phyloP scores from a whole-genome alignment of 345 rosid genomes.

The Arabidopsis suecica region DNA sequence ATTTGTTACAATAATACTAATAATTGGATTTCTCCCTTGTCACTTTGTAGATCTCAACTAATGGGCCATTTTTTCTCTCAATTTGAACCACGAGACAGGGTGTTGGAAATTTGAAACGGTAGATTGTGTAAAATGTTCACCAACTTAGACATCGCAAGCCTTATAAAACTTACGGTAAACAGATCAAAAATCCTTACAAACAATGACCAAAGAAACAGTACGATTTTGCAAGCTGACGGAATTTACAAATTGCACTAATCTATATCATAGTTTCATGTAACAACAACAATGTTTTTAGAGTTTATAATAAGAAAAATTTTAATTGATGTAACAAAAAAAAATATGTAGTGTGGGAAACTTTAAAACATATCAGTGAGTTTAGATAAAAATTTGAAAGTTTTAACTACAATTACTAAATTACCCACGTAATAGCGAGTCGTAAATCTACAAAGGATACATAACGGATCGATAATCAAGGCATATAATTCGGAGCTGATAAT shows the following conservation, averaged over 20 bases:
- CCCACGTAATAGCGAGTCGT: background rate
- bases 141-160: background rate
- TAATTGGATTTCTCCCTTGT: conserved; percentile 2
- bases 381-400: background rate
- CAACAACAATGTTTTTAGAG: too few relatives aligned
- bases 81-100: background rate
- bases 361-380: background rate
- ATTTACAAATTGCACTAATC: background rate
- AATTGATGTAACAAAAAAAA: too few relatives aligned
- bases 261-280: background rate
- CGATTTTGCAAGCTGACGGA: too few relatives aligned
- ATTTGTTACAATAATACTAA: conserved; percentile 12
- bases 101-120: background rate
- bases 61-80: background rate
- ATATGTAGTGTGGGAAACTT: too few relatives aligned
- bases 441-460: background rate
- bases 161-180: too few relatives aligned
- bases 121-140: background rate
- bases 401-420: background rate
- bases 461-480: conserved; percentile 9
- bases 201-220: background rate
- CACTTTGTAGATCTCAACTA: conserved; percentile 2
- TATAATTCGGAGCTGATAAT: background rate
- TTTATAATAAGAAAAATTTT: too few relatives aligned
- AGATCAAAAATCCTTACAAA: too few relatives aligned